Evolutionary conservation across 768 basidiomycete species (phyloP).

Genomic region (Russula sp.): DNA sequence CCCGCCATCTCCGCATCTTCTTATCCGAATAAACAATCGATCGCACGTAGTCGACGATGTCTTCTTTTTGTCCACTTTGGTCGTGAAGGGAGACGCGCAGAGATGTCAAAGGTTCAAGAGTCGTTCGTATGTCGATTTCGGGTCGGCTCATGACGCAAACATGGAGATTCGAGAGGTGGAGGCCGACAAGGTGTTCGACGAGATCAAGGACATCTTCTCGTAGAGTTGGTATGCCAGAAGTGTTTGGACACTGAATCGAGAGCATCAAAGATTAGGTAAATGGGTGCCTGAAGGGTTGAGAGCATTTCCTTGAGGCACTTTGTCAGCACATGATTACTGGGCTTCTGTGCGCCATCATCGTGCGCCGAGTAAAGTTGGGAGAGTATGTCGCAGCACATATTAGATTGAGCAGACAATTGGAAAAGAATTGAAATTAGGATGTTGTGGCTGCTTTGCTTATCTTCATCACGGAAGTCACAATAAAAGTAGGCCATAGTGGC

Average conservation of each 20-base stretch:
- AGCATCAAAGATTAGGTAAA: not conserved
- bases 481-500: not conserved
- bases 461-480: not conserved
- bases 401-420: not conserved
- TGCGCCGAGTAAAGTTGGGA: not conserved
- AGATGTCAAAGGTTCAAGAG: not conserved
- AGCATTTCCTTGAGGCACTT: not conserved
- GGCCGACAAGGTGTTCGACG: not conserved
- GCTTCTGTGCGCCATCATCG: not conserved
- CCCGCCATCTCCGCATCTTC: conserved; percentile 7
- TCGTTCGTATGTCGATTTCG: not conserved
- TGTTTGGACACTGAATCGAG: not conserved
- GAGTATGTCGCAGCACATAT: not conserved
- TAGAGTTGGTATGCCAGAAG: not conserved
- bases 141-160: not conserved
- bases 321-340: not conserved
- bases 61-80: conserved; percentile 1
- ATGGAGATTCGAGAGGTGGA: not conserved
- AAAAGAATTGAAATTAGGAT: not conserved
- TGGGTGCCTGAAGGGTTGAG: not conserved
- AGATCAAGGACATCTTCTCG: not conserved
- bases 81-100: conserved; percentile 1
- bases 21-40: not conserved
- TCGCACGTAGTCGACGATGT: not conserved
- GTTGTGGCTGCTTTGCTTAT: too few relatives aligned